Base-by-base conservation (phyloP, 1,284 basidiomycete species). In the Rhizoctonia solani region DNA sequence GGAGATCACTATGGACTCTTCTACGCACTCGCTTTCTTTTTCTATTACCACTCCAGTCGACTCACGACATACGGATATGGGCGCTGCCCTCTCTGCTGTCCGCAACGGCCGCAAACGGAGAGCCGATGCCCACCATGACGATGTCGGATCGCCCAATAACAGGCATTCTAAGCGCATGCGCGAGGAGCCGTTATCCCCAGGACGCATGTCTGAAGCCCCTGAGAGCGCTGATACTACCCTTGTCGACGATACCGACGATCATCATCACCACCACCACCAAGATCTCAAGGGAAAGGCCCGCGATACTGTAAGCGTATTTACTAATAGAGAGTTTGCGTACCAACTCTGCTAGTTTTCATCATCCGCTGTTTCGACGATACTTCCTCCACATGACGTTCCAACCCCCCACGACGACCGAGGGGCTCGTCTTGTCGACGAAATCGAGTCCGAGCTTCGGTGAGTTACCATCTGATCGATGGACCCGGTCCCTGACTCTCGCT, bases 381-480 rank as follows among this genome's bases (percentile, higher is more conserved):
- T 59, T 9, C 56, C 58, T 32, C 16, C 29, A 8, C 47, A 39
- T 19, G 47, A 50, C n/a, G 13, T 34, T 3, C 2, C 47, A 5
- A 34, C 37, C 21, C 46, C 58, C 39, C 46, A 14, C 23, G 58
- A 52, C n/a, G n/a, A 50, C 27, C 58, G 58, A n/a, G 47, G 19
- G n/a, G 19, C 46, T 9, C 69, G 61, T 47, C 58, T 61, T 49
- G 65, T 54, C n/a, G 69, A 69, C n/a, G 69, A 69, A 44, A 66
- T 71, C 41, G 70, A 69, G 39, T 66, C 67, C n/a, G 70, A 71
- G 37, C 69, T 71, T 13, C 67, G 67, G 70, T 71, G 37, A 21
- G 68, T 49, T n/a, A 30, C n/a, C 16, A 34, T 39, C 32, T 29
- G 30, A 50, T 27, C 23, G 53, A 50, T 61, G 14, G 27, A 11